Evolutionary conservation across 306 rosid genomes (phyloP).

Genomic region (Vachellia pachyceras): DNA sequence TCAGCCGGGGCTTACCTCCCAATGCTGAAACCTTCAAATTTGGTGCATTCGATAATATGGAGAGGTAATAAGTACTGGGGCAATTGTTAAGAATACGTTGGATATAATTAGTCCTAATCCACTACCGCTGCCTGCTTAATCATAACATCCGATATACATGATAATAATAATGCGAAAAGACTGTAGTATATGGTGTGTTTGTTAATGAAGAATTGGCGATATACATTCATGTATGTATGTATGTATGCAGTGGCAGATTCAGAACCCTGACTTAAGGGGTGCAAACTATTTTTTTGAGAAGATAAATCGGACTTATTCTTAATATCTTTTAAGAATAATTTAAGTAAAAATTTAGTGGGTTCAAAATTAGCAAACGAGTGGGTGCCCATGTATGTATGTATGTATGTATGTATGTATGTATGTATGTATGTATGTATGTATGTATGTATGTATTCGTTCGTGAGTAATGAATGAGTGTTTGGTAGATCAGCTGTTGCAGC

Average conservation of each 20-base stretch:
- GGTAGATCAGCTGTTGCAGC: slow-evolving; percentile 43
- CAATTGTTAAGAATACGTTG: background rate
- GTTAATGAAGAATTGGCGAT: too few species aligned
- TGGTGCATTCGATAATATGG: background rate
- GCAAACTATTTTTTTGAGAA: too few species aligned
- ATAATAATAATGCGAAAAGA: background rate
- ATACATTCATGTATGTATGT: too few species aligned
- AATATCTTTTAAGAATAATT: too few species aligned
- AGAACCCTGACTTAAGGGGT: too few species aligned
- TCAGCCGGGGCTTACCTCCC: background rate
- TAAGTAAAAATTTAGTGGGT: too few species aligned
- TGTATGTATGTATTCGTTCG: too few species aligned
- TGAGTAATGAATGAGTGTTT: slow-evolving; percentile 22
- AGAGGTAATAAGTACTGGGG: background rate
- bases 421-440: background rate
- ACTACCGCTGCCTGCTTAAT: slow-evolving; percentile 33
- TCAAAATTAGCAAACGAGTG: too few species aligned
- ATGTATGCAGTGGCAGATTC: too few species aligned
- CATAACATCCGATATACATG: slow-evolving; percentile 27
- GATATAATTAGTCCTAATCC: slow-evolving; percentile 13
- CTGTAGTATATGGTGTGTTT: background rate
- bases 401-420: too few species aligned
- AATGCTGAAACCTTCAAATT: background rate
- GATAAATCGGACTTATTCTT: too few species aligned
- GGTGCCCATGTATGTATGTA: too few species aligned